Evolutionary conservation across 805 yeast species (phyloP).

Genomic region (Yarrowia hollandica): DNA sequence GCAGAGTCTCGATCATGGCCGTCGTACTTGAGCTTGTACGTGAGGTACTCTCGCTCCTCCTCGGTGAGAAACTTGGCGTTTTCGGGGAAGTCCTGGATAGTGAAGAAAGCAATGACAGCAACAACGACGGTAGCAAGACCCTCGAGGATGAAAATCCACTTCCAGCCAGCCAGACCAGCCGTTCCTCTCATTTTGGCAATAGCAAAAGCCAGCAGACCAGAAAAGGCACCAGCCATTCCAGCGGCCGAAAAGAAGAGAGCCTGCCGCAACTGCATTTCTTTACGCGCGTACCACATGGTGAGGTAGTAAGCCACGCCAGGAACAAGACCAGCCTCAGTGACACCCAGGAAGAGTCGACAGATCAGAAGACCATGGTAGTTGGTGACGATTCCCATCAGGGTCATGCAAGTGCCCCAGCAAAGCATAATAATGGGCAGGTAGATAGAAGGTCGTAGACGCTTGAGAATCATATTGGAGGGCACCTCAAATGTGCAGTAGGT

Average conservation of each 20-base stretch:
- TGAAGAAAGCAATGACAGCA: slow-evolving; percentile 41
- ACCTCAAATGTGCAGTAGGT: slow-evolving; percentile 37
- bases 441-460: slow-evolving; percentile 43
- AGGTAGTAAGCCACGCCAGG: slow-evolving; percentile 46
- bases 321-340: slow-evolving; percentile 47
- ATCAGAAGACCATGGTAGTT: slow-evolving; percentile 41
- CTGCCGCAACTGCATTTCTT: slow-evolving; percentile 45
- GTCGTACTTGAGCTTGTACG: slow-evolving; percentile 14
- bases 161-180: slow-evolving; percentile 49
- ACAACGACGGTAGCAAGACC: slow-evolving; percentile 45
- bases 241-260: slow-evolving; percentile 44
- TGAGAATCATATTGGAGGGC: slow-evolving; percentile 35
- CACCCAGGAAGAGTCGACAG: slow-evolving; percentile 46
- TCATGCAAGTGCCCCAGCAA: slow-evolving; percentile 43
- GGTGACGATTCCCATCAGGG: slow-evolving; percentile 43
- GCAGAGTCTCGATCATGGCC: slow-evolving; percentile 22
- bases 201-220: slow-evolving; percentile 50
- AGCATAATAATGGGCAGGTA: slow-evolving; percentile 42
- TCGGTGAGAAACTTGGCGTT: slow-evolving; percentile 50
- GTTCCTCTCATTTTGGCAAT: slow-evolving; percentile 46
- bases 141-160: slow-evolving; percentile 54
- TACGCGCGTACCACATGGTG: slow-evolving; percentile 42
- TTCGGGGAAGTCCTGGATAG: slow-evolving; percentile 55
- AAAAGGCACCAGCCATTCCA: slow-evolving; percentile 50
- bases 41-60: slow-evolving; percentile 49